Base-by-base conservation (phyloP, 1,284 basidiomycete genomes). In the Sporisorium scitamineum region DNA sequence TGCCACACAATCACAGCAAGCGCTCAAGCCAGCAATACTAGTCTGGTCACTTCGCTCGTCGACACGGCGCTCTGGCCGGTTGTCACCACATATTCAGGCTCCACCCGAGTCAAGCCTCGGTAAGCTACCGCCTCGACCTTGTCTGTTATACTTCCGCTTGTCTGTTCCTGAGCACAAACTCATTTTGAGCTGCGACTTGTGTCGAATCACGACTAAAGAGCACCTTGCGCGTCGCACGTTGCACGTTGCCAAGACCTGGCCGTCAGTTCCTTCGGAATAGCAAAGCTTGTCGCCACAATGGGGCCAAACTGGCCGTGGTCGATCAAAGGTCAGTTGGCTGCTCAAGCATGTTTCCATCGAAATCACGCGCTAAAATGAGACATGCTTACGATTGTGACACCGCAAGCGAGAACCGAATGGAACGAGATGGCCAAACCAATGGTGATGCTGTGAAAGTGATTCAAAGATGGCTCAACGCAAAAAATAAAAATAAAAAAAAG, bases 221-320 rank as follows among this genome's bases (percentile, higher is more conserved):
- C 44, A 45, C 44, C 6, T 8, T 29, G 47, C 29, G n/a, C n/a
- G 27, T 18, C 11, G 22, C 45, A 47, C 45, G 26, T 20, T 31
- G 16, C 47, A n/a, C n/a, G 29, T 27, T 48, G 47, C 47, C 47
- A 48, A 48, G 47, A 48, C 47, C 47, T 10, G 41, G 7, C 11
- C 1, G 8, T 20, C n/a, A n/a, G n/a, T 39, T 39, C 37, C 37
- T 39, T 39, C 18, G 37, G 37, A 39, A 13, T 11, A 34, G 32
- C n/a, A n/a, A n/a, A n/a, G n/a, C n/a, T n/a, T n/a, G n/a, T n/a
- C n/a, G n/a, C n/a, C n/a, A n/a, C n/a, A n/a, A n/a, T n/a, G n/a
- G n/a, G n/a, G n/a, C n/a, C n/a, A n/a, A n/a, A n/a, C n/a, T n/a
- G n/a, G n/a, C n/a, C n/a, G n/a, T n/a, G n/a, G n/a, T n/a, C n/a